These are phyloP conservation scores for Psilocybe sp. DNA, from an alignment of 768 basidiomycete genomes.

Conservation along the genomic window DNA sequence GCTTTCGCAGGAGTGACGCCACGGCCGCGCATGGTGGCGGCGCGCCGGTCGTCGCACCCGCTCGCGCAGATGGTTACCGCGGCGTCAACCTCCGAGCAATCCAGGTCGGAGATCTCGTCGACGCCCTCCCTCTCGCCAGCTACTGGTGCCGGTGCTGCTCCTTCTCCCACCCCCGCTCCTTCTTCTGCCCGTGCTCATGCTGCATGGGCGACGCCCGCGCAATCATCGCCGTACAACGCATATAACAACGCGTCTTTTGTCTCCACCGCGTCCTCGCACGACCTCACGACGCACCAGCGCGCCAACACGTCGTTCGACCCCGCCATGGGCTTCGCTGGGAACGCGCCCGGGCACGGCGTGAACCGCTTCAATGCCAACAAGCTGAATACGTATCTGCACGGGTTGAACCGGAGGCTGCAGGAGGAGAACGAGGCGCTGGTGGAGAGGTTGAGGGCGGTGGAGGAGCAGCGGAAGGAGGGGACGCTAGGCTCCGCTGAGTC, in stretches of 20 bases:
- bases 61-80: constrained; percentile 50
- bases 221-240: constrained; percentile 43
- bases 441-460: constrained; percentile 49
- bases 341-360: constrained; percentile 60
- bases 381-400: constrained; percentile 83
- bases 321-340: constrained; percentile 68
- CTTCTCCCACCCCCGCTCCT: constrained; percentile 5
- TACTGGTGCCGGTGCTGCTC: constrained; percentile 4
- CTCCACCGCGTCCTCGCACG: constrained; percentile 85
- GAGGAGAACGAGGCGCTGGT: constrained; percentile 79
- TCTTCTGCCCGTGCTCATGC: constrained; percentile 16
- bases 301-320: constrained; percentile 90
- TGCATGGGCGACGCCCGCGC: constrained; percentile 32
- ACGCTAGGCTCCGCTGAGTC: constrained; percentile 17
- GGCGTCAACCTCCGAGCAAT: constrained; percentile 33
- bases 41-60: constrained; percentile 57
- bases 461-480: constrained; percentile 42
- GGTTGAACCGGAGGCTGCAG: constrained; percentile 76
- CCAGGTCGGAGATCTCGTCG: constrained; percentile 30
- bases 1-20: constrained; percentile 69
- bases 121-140: constrained; percentile 8
- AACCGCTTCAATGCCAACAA: constrained; percentile 83
- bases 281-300: constrained; percentile 75
- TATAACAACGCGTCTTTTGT: constrained; percentile 66
- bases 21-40: constrained; percentile 42